Evolutionary conservation across 441 rosid genomes (phyloP).

Genomic region (Brassica balearica): DNA sequence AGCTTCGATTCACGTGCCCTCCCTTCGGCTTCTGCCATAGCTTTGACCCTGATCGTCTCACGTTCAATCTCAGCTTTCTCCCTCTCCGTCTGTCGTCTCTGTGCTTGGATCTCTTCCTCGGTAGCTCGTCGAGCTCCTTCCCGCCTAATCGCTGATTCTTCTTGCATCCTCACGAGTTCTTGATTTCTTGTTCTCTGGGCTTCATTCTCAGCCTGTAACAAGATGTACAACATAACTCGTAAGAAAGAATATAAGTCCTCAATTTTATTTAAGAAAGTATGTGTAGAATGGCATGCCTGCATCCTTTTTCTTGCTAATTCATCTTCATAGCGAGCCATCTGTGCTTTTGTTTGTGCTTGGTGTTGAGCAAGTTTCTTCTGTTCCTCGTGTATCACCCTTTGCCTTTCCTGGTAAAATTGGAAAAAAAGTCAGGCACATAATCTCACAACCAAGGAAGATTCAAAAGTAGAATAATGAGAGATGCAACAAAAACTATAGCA

Average conservation of each 20-base stretch:
- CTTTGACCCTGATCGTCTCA: conserved; percentile 88
- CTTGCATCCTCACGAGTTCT: conserved; percentile 93
- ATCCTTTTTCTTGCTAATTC: conserved; percentile 94
- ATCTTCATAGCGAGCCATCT: conserved; percentile 92
- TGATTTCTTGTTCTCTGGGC: conserved; percentile 84
- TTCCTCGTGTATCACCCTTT: conserved; percentile 88
- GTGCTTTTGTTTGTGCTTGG: conserved; percentile 93
- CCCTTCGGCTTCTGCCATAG: conserved; percentile 98
- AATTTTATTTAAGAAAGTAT: background rate
- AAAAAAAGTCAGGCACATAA: conserved; percentile 31
- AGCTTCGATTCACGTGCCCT: conserved; percentile 96
- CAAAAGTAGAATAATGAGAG: conserved; percentile 17
- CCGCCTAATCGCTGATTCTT: conserved; percentile 86
- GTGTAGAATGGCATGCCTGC: conserved; percentile 69
- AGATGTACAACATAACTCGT: conserved; percentile 20
- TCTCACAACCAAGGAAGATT: background rate
- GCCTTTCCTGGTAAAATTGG: conserved; percentile 72
- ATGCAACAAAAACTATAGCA: conserved; percentile 16
- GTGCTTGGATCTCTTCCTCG: conserved; percentile 97
- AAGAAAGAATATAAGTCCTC: background rate
- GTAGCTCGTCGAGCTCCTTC: conserved; percentile 95
- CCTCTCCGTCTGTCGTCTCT: conserved; percentile 87
- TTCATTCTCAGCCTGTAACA: conserved; percentile 86
- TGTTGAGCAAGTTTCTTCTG: conserved; percentile 88
- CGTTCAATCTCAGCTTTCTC: conserved; percentile 98